Conservation (phyloP, 768 basidiomycete genomes). For the Calocybe indica region DNA sequence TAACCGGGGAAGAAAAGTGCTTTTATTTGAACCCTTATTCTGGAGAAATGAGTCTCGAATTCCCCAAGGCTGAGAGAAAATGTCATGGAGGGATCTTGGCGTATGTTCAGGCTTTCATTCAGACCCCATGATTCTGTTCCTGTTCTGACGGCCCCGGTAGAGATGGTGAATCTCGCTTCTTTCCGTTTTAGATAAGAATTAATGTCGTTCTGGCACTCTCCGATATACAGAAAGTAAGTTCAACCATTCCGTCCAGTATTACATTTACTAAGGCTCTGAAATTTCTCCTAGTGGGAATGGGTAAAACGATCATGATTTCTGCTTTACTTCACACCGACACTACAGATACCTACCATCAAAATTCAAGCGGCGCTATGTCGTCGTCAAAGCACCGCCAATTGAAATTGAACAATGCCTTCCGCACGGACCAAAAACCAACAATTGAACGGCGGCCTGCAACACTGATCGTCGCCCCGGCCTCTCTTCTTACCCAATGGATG, state of each 20-base stretch:
- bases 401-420: constrained; percentile 59
- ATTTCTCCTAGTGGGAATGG: constrained; percentile 75
- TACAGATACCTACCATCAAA: constrained; percentile 29
- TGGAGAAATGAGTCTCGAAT: constrained; percentile 80
- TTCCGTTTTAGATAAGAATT: not conserved
- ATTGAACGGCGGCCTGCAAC: constrained; percentile 48
- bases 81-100: constrained; percentile 89
- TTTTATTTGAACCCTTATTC: constrained; percentile 94
- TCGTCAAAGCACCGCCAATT: constrained; percentile 46
- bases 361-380: constrained; percentile 21
- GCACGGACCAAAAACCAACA: constrained; percentile 18
- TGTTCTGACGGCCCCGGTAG: not conserved
- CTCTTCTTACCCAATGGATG: constrained; percentile 89
- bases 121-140: constrained; percentile 11
- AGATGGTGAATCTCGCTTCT: not conserved
- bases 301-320: constrained; percentile 91
- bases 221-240: constrained; percentile 13
- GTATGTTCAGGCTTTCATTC: constrained; percentile 35
- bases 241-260: not conserved
- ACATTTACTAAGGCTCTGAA: constrained; percentile 3
- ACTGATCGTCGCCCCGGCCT: constrained; percentile 88
- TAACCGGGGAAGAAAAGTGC: constrained; percentile 69
- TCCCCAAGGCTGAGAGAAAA: constrained; percentile 74
- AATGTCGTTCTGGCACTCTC: not conserved
- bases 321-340: constrained; percentile 81